Base-by-base conservation (phyloP, 1,139 yeast genomes). In the Debaryomyces udenii region DNA sequence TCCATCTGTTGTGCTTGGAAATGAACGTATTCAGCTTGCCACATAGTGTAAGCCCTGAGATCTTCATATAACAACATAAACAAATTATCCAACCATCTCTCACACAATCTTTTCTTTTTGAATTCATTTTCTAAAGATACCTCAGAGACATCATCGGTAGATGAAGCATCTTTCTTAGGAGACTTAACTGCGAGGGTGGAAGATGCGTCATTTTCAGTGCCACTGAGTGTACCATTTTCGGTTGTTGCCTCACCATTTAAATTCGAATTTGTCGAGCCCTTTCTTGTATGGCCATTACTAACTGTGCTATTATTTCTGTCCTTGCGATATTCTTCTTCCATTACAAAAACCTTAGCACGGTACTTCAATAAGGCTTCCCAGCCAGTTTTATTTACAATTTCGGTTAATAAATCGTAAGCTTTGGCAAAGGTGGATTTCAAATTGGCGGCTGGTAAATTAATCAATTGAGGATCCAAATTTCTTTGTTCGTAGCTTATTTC, bases 11-110 rank as follows among this genome's bases (percentile, higher is more conserved):
- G 88, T 14, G 87, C 82, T 55, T 78, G 79, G 57, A 81, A 78
- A 52, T 74, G 78, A 44, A 74, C 72, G 37, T 60, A 70, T 59
- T 93, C 98, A 2, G 96, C 91, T 57, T 93, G 94, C 97, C 98
- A 87, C 62, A 86, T 80, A 11, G 94, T 77, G 48, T 87, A 88
- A 11, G 89, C 88, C 44, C 91, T 78, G 52, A 93, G 74, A 59
- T 93, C 98, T 53, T 90, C 96, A 59, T 89, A 93, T 39, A 93
- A 70, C 26, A 88, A 81, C 76, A 90, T 76, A 59, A 93, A 91
- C 46, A 93, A 70, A 50, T 88, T 84, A 61, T 93, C 99, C 43
- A 93, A 73, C 96, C 99, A 91, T 52, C 96, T 76, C 62, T 93
- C 99, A 65, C 98, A 91, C 44, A 93, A 74, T 44, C 98, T 74